phyloP scores from a whole-genome alignment of 2,329 filamentous ascomycete species.

The Penicillium sp. region DNA sequence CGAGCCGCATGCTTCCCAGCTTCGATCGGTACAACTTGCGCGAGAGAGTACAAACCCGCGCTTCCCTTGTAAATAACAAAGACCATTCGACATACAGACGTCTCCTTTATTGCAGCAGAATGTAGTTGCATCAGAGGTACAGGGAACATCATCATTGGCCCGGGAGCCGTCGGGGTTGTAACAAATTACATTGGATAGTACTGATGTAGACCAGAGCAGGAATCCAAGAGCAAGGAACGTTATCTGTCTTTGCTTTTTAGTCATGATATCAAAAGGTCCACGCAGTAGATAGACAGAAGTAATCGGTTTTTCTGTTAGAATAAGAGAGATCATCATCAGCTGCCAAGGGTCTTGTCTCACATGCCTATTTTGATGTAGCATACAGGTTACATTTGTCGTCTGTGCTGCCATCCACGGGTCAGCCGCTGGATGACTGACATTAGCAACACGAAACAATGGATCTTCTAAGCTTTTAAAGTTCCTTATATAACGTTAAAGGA shows the following conservation, averaged over 20 bases:
- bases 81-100: conserved; percentile 21
- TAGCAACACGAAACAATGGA: no score
- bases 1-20: conserved; percentile 12
- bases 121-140: conserved; percentile 6
- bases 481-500: no score
- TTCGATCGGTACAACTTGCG: conserved; percentile 19
- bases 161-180: conserved; percentile 7
- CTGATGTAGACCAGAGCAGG: not conserved
- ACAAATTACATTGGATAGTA: conserved; percentile 13
- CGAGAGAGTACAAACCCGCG: conserved; percentile 13
- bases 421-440: no score
- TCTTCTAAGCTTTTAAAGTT: no score
- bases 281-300: not conserved
- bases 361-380: not conserved
- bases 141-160: conserved; percentile 3
- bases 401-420: no score
- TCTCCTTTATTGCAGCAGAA: conserved; percentile 20
- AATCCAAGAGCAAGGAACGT: not conserved
- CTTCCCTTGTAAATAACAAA: conserved; percentile 18
- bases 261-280: not conserved
- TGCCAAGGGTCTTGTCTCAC: not conserved
- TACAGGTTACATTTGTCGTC: not conserved
- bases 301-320: not conserved
- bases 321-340: not conserved
- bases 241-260: not conserved